phyloP scores from a whole-genome alignment of 441 rosid species.

The Flueggea neowawraea region DNA sequence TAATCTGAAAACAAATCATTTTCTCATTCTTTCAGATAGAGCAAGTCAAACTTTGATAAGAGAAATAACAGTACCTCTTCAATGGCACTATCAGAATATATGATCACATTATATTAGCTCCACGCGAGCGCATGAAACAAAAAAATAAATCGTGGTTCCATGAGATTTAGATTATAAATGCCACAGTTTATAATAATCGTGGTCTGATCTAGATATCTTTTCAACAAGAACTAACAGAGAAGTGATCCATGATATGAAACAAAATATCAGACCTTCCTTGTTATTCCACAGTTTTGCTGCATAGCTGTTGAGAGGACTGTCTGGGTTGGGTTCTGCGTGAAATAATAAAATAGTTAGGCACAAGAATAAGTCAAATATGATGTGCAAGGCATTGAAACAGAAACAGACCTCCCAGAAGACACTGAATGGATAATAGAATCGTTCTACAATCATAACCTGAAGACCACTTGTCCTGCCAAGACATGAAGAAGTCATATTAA shows the following conservation, averaged over 20 bases:
- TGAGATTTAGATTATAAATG: neutral
- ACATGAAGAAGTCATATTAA: too few species aligned
- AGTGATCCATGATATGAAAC: neutral
- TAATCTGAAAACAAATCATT: constrained; percentile 27
- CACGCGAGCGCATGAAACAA: neutral
- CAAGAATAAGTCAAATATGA: neutral
- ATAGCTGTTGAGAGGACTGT: constrained; percentile 51
- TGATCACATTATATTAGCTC: neutral
- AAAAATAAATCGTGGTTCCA: neutral
- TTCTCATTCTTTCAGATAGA: too few species aligned
- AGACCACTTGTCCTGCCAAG: constrained; percentile 63
- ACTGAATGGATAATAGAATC: constrained; percentile 56
- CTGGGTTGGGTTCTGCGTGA: constrained; percentile 50
- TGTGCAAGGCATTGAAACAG: constrained; percentile 6
- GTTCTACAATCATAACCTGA: constrained; percentile 70
- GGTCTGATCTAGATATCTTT: neutral
- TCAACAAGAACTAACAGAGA: neutral
- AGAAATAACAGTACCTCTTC: neutral
- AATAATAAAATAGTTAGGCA: constrained; percentile 7
- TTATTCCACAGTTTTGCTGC: constrained; percentile 45
- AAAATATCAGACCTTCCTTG: constrained; percentile 33
- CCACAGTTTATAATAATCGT: too few species aligned
- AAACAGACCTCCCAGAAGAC: constrained; percentile 71
- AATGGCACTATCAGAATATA: neutral
- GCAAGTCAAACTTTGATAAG: neutral